Evolutionary conservation across 2,329 filamentous ascomycete genomes (phyloP).

Genomic region (Hymenotorrendiella dingleyae): DNA sequence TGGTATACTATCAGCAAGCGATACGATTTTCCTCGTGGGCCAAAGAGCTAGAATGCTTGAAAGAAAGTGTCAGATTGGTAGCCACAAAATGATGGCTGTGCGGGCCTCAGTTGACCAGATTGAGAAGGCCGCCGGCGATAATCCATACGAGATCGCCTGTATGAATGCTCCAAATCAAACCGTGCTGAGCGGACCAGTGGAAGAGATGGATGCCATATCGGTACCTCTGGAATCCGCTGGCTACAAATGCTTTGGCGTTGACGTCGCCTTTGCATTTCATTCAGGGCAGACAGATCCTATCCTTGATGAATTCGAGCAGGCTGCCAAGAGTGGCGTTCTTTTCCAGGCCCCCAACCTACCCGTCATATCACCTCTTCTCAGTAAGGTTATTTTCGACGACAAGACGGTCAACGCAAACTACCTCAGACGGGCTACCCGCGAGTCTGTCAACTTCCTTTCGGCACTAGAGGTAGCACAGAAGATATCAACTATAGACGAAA

Average conservation of each 20-base stretch:
- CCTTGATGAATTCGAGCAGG: constrained; percentile 34
- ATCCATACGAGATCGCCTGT: background rate
- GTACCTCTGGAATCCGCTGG: constrained; percentile 42
- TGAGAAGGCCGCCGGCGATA: constrained; percentile 39
- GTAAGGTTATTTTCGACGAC: constrained; percentile 37
- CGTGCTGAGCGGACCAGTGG: constrained; percentile 55
- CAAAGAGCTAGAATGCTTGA: constrained; percentile 58
- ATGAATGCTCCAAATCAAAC: constrained; percentile 34
- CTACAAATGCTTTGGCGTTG: constrained; percentile 55
- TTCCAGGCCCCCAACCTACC: constrained; percentile 51
- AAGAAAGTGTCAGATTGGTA: constrained; percentile 56
- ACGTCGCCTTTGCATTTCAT: constrained; percentile 61
- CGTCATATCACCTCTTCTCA: constrained; percentile 61
- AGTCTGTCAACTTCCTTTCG: constrained; percentile 62
- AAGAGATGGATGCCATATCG: constrained; percentile 44
- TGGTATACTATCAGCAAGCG: constrained; percentile 64
- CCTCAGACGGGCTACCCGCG: constrained; percentile 56
- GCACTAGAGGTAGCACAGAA: constrained; percentile 51
- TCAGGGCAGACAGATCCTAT: constrained; percentile 54
- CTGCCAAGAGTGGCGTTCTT: constrained; percentile 41
- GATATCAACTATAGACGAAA: constrained; percentile 43
- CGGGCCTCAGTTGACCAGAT: constrained; percentile 46
- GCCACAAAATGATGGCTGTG: constrained; percentile 60
- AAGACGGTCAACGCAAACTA: constrained; percentile 54
- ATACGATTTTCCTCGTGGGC: constrained; percentile 67